phyloP scores from a whole-genome alignment of 2,329 filamentous ascomycete genomes.

The Alternaria sp. region DNA sequence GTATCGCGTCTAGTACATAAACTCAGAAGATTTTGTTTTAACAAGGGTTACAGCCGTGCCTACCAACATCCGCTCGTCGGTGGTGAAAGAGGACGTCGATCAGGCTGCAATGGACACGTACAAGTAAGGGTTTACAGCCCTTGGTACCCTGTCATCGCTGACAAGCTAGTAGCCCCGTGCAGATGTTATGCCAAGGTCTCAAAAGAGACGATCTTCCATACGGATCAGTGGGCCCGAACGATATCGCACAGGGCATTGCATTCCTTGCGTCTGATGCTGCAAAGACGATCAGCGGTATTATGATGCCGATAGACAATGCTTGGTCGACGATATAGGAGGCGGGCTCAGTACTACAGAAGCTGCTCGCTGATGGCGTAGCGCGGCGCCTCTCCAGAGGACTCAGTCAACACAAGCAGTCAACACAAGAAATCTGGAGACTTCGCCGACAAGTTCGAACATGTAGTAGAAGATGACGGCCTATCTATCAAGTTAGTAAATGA shows the following conservation, averaged over 20 bases:
- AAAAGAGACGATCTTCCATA: not conserved
- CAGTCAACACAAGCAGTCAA: not conserved
- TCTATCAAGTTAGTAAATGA: no score
- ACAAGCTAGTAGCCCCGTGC: not conserved
- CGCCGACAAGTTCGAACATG: not conserved
- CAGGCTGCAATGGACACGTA: constrained; percentile 11
- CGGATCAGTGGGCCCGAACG: constrained; percentile 10
- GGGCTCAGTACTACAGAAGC: not conserved
- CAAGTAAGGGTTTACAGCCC: not conserved
- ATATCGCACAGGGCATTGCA: constrained; percentile 26
- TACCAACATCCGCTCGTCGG: constrained; percentile 22
- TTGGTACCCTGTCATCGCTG: not conserved
- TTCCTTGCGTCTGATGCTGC: constrained; percentile 28
- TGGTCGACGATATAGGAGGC: constrained; percentile 19
- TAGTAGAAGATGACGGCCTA: no score
- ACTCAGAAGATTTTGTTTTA: not conserved
- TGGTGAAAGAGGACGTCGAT: constrained; percentile 13
- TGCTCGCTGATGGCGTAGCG: not conserved
- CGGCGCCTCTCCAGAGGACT: not conserved
- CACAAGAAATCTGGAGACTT: not conserved
- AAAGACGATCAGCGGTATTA: constrained; percentile 10
- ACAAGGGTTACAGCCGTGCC: constrained; percentile 1
- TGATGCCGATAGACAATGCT: constrained; percentile 17
- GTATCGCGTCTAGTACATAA: not conserved
- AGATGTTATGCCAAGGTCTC: not conserved